Evolutionary conservation across 2,329 filamentous ascomycete species (phyloP), one percentile per base, ranked within the genome.

Genomic region (Ascochyta viciae-villosae): DNA sequence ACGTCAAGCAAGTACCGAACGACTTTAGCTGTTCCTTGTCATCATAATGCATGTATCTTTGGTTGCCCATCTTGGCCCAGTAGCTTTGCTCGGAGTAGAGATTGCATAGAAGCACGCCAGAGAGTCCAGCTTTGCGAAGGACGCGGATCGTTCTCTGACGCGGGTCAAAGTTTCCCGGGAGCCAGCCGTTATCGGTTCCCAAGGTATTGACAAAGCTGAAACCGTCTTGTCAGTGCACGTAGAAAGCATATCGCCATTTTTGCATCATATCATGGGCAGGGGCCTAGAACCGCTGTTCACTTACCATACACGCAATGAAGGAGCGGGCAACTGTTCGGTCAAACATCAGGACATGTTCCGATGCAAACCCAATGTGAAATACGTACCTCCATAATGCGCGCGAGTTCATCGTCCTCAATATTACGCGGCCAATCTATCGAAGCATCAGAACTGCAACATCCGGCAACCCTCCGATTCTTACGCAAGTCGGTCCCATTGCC

Each of bases 21-120:
- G 24, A 33, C 2, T 10, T 19, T 6, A 51, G n/a, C 3, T 29
- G 6, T 13, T 29, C 50, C 8, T 12, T 2, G 3, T 50, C 35
- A 39, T 62, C 40, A 27, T 55, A 44, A 3, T 31, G 27, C 4
- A 57, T 16, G 27, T 57, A 63, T 13, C 44, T 35, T 19, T 67
- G 62, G n/a, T 63, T 63, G 4, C 65, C 64, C 66, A 71, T 68
- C 39, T 69, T 71, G 1, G 66, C 60, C 63, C 65, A 69, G 13
- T 50, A 50, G 8, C 62, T 61, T 31, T 61, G 39, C 12, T 54
- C 26, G 1, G 51, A 54, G 34, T 60, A 69, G 2, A 69, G 60
- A 10, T 60, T 57, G 12, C 23, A 46, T 1, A 53, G 16, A 1
- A 53, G 37, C 22, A 47, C 23, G 1, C 50, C 43, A 16, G 50